phyloP scores from a whole-genome alignment of 2,329 filamentous ascomycete species.

The Aspergillus fumigatus region DNA sequence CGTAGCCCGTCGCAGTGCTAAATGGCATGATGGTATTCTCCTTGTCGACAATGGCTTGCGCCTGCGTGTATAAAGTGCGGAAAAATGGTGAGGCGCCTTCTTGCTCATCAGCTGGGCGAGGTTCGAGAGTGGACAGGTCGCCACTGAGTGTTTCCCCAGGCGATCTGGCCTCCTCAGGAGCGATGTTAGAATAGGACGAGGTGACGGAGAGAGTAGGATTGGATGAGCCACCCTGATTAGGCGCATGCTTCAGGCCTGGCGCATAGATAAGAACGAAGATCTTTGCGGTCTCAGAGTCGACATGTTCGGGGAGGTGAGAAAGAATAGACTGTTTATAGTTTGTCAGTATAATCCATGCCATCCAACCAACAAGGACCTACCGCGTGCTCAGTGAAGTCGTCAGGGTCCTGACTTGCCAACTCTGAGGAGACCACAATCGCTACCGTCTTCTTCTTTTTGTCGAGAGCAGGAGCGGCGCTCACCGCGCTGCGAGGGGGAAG shows the following conservation, averaged over 20 bases:
- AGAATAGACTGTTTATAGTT: slow-evolving; percentile 63
- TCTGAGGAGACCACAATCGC: slow-evolving; percentile 85
- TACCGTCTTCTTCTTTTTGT: slow-evolving; percentile 67
- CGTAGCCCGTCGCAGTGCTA: slow-evolving; percentile 73
- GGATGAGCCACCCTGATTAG: slow-evolving; percentile 37
- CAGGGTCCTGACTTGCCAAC: slow-evolving; percentile 53
- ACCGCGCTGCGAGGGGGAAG: slow-evolving; percentile 30
- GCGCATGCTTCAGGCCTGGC: slow-evolving; percentile 66
- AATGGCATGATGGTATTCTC: slow-evolving; percentile 86
- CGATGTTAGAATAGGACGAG: slow-evolving; percentile 88
- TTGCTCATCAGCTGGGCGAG: slow-evolving; percentile 43
- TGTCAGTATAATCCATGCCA: slow-evolving; percentile 5
- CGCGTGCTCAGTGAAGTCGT: slow-evolving; percentile 65
- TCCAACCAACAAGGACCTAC: slow-evolving; percentile 50
- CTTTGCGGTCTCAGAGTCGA: slow-evolving; percentile 67
- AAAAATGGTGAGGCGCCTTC: slow-evolving; percentile 59
- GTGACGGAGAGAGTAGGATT: slow-evolving; percentile 59
- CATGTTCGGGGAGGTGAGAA: slow-evolving; percentile 76
- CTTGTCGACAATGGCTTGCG: slow-evolving; percentile 72
- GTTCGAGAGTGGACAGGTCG: slow-evolving; percentile 47
- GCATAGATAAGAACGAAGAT: slow-evolving; percentile 89
- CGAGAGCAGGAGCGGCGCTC: slow-evolving; percentile 23
- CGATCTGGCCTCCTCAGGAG: slow-evolving; percentile 58
- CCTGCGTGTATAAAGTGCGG: slow-evolving; percentile 75
- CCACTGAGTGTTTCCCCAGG: slow-evolving; percentile 44